Base-by-base conservation (phyloP, 2,329 filamentous ascomycete species). In the Leptographium wingfieldii region DNA sequence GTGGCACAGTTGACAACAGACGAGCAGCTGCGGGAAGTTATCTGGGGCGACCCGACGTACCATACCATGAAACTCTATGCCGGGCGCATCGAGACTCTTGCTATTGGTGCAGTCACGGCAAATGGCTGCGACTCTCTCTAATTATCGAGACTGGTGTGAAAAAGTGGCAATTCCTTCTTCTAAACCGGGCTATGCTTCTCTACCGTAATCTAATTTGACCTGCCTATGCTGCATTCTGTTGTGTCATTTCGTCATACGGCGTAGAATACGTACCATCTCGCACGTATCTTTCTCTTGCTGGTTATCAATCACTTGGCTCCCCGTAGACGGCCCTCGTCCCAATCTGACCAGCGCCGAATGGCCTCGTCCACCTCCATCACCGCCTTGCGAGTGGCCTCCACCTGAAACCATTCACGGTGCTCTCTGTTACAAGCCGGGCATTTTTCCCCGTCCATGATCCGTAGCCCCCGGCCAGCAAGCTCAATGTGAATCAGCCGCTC, bases 341-440 rank as follows among this genome's bases (percentile, higher is more conserved):
- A 97, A 12, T 82, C 81, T 10, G 92, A 85, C 94, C 94, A 99
- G 65, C 90, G 76, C 68, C 85, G 65, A 27, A 91, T 80, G 62
- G 85, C 83, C 65, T 88, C 77, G 64, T 83, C 76, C 75, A 83
- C 76, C 74, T 81, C 78, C 62, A 79, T 82, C 3, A 97, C 79
- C 0, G 86, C 88, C 33, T 85, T 79, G 64, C 85, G 81, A 27
- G 77, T 85, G 0, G 89, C 88, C 63, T 89, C 84, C 1, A 96
- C 85, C 73, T 95, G 88, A 70, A 99, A 99, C 92, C 92, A 99
- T 74, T 99, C 94, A 58, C 86, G 78, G 72, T 99, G 94, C 67
- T 90, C 86, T 68, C 85, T 85, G 2, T 91, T 91, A 69, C 94
- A 99, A 1, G 84, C 80, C 5, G 78, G 77, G 68, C 94, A 99